These are phyloP conservation scores for Vicia villosa DNA, from an alignment of 306 rosid species.

Conservation along the genomic window DNA sequence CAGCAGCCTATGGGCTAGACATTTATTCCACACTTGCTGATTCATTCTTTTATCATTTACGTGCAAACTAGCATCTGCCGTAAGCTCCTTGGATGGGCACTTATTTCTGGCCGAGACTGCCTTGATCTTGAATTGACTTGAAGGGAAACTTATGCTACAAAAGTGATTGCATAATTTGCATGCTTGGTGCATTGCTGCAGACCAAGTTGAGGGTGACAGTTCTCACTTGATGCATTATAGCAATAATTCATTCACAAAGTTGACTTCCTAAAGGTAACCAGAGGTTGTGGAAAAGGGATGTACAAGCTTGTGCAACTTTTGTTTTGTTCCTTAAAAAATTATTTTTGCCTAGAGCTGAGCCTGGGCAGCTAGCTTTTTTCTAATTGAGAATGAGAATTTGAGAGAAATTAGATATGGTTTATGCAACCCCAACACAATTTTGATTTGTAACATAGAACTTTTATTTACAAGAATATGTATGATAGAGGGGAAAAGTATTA, in stretches of 20 bases:
- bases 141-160: background rate
- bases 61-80: constrained; percentile 12
- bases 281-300: constrained; percentile 45
- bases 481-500: constrained; percentile 55
- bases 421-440: constrained; percentile 74
- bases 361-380: constrained; percentile 49
- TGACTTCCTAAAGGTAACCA: constrained; percentile 44
- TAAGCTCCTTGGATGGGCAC: constrained; percentile 9
- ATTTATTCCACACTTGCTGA: constrained; percentile 37
- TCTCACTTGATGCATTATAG: constrained; percentile 30
- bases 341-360: too few relatives aligned
- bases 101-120: constrained; percentile 3
- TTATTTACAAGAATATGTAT: constrained; percentile 61
- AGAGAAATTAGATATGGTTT: constrained; percentile 68
- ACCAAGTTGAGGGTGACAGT: constrained; percentile 29
- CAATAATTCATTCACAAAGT: constrained; percentile 49
- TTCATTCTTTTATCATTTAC: constrained; percentile 55
- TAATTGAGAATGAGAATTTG: constrained; percentile 49
- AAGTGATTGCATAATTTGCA: background rate
- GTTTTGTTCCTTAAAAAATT: constrained; percentile 1
- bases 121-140: constrained; percentile 32
- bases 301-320: constrained; percentile 51
- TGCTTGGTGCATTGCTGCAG: constrained; percentile 31
- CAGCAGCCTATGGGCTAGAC: constrained; percentile 34
- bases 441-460: constrained; percentile 87